Base-by-base conservation (phyloP, 106 monocot genomes). In the Posidonia australis region DNA sequence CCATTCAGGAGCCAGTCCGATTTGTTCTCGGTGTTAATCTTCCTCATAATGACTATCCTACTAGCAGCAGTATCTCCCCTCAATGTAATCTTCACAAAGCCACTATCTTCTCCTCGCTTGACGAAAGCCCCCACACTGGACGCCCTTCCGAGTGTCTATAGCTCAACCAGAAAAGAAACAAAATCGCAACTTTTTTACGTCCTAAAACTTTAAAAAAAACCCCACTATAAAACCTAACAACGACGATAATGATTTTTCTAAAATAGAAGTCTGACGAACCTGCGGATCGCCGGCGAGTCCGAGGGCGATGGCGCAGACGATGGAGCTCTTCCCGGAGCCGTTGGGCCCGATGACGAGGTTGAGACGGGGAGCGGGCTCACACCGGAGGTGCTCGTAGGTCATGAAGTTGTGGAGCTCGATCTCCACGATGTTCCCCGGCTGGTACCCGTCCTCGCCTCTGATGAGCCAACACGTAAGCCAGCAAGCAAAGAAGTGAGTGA, bases 401-500 rank as follows among this genome's bases (percentile, higher is more conserved):
- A 98, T 98, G 72, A 98, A 98, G 68, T 98, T 98, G 73, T 78
- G 78, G 48, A 98, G 78, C 73, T 90, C 96, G 62, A 98, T 91
- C 77, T 98, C 96, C 30, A 80, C 69, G 63, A 98, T 98, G 72
- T 90, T 98, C n/a, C 96, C 96, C 12, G 96, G 90, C 63, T 81
- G 54, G 67, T 90, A 96, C 55, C 83, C 86, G 60, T 96, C 94
- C 20, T 80, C 86, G 13, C 81, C 88, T 63, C 87, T 81, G 67
- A 36, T 2, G 36, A 36, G 36, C 2, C 5, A 7, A 7, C 5
- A 36, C 36, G 36, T 36, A 7, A 36, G 36, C 36, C 5, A 36
- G 36, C 36, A n/a, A n/a, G n/a, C n/a, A n/a, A n/a, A n/a, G n/a
- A n/a, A n/a, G n/a, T n/a, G n/a, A n/a, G n/a, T n/a, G n/a, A n/a